Base-by-base conservation (phyloP, 2,329 filamentous ascomycete species). In the Cladosporium sp. region DNA sequence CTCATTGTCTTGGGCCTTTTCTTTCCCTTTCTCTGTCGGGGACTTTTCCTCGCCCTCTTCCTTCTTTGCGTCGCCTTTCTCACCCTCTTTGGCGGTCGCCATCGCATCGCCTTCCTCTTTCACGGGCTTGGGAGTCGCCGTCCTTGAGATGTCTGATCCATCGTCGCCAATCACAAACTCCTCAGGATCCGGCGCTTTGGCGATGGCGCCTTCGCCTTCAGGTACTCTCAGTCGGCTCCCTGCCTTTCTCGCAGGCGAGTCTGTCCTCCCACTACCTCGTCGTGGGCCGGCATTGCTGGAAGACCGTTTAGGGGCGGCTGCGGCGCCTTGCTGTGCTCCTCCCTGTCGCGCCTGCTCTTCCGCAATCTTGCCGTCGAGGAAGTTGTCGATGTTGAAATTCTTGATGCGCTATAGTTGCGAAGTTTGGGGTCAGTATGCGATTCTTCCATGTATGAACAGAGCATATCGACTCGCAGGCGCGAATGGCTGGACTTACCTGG, bases 91-190 rank as follows among this genome's bases (percentile, higher is more conserved):
- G 36, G 58, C 61, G 30, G 56, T 55, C 24, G 60, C 63, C 4
- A 58, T 30, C n/a, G 42, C 40, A 34, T 65, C 62, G 12, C 57
- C 54, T 3, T 63, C 65, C 47, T 74, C 71, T 39, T 70, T 67
- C 43, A 74, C 75, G 4, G 43, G 32, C 50, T 67, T 71, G 6
- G 85, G 83, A 3, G 86, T 87, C 0, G 69, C 77, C 27, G 79
- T 72, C 52, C 83, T 77, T 57, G 81, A 86, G 2, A 78, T 76
- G 20, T 61, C 61, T 3, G 81, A 79, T 51, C 91, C 88, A 63
- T 88, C 84, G 55, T 95, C 90, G 51, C 92, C 91, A 59, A 96
- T 85, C 12, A 88, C 83, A 67, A 96, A 95, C 52, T 96, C 87
- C 30, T 88, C 84, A 22, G 92, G 91, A 68, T 96, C 91, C 1